Evolutionary conservation across 1,139 yeast species (phyloP).

Genomic region (Blastobotrys persicus): DNA sequence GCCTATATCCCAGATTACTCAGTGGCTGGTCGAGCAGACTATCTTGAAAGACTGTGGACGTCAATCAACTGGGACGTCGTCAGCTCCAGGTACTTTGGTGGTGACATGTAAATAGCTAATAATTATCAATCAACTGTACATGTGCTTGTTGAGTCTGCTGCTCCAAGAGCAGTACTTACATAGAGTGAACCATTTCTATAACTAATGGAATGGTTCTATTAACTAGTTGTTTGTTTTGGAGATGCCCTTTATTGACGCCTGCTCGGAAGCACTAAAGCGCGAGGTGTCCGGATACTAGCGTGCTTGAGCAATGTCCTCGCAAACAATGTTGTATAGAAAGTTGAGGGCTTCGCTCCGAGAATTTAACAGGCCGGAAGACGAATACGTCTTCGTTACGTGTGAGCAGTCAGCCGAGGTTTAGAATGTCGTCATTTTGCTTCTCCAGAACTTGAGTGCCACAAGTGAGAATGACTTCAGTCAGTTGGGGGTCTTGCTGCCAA

Average conservation of each 20-base stretch:
- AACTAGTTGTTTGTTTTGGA: no score
- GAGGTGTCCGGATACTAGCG: no score
- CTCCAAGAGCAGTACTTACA: no score
- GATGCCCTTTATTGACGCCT: no score
- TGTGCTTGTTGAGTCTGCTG: no score
- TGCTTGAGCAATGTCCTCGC: no score
- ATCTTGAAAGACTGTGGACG: constrained; percentile 72
- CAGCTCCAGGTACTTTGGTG: constrained; percentile 23
- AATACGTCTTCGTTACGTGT: not conserved
- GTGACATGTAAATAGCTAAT: constrained; percentile 7
- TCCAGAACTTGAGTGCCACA: constrained; percentile 8
- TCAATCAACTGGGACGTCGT: constrained; percentile 87
- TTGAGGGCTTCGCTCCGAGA: not conserved
- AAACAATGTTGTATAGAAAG: no score
- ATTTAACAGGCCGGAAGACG: not conserved
- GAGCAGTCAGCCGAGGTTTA: not conserved
- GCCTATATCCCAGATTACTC: constrained; percentile 86
- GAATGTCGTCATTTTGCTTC: constrained; percentile 12
- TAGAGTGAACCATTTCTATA: no score
- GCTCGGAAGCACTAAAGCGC: no score
- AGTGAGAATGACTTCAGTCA: constrained; percentile 15
- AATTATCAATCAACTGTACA: no score
- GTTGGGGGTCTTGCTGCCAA: constrained; percentile 24
- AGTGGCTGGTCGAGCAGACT: constrained; percentile 67
- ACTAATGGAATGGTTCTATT: no score